These are phyloP conservation scores for Pichia sorboxylosa DNA, from an alignment of 1,139 yeast genomes.

Conservation along the genomic window DNA sequence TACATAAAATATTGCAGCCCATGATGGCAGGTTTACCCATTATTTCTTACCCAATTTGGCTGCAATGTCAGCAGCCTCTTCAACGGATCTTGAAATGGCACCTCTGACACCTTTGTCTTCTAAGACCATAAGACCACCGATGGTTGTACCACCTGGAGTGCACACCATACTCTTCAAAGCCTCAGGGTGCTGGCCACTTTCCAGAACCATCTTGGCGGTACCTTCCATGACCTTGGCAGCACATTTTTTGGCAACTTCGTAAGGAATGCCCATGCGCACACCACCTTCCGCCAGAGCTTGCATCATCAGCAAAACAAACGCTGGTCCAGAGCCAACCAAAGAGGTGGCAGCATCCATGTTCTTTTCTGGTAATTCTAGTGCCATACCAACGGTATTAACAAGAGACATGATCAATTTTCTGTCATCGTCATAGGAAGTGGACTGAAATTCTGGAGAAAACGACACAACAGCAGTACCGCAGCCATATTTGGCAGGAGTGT, in stretches of 20 bases:
- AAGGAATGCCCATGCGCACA: conserved; percentile 87
- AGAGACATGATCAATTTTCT: conserved; percentile 47
- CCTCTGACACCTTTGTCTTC: conserved; percentile 87
- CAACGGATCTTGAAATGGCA: conserved; percentile 78
- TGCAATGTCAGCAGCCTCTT: conserved; percentile 82
- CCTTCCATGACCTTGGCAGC: conserved; percentile 97
- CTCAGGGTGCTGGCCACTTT: conserved; percentile 87
- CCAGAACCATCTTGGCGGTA: conserved; percentile 82
- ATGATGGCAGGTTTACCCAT: neutral
- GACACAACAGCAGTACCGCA: conserved; percentile 89
- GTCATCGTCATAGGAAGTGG: conserved; percentile 30
- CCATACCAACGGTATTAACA: conserved; percentile 56
- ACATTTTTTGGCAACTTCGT: conserved; percentile 68
- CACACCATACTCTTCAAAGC: conserved; percentile 79
- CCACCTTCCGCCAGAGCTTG: conserved; percentile 94
- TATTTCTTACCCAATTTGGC: conserved; percentile 64
- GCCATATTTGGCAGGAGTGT: conserved; percentile 89
- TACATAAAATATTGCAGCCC: neutral
- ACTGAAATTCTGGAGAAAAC: conserved; percentile 29
- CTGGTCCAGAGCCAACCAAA: conserved; percentile 94
- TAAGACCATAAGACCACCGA: conserved; percentile 86
- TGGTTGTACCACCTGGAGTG: conserved; percentile 98
- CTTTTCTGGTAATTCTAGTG: conserved; percentile 69
- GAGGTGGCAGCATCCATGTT: conserved; percentile 97
- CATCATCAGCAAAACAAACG: conserved; percentile 79